A percentile compares a stretch with the other conserved stretches of the same genome.
phyloP scores from a whole-genome alignment of 2,329 filamentous ascomycete genomes.

The Pseudogymnoascus sp. region DNA sequence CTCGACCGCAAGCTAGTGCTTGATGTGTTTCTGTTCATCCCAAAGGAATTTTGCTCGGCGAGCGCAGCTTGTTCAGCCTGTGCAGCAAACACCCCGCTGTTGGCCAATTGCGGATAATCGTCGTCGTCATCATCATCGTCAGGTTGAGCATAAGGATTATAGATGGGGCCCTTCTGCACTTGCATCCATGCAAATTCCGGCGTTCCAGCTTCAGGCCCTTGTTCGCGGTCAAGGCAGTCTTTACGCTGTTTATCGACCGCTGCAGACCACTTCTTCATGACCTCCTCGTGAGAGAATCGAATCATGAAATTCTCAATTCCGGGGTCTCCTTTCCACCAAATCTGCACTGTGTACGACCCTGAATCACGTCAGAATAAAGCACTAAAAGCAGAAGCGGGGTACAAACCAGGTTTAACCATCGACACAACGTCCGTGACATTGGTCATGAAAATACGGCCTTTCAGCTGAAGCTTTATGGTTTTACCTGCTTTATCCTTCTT shows the following conservation, averaged over 20 bases:
- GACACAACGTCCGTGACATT: constrained; percentile 95
- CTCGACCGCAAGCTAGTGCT: constrained; percentile 67
- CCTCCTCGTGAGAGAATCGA: constrained; percentile 83
- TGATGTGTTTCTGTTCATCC: constrained; percentile 60
- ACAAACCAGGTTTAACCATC: constrained; percentile 72
- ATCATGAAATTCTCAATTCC: constrained; percentile 95
- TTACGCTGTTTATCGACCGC: constrained; percentile 72
- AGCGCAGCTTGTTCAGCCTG: constrained; percentile 25
- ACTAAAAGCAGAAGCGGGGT: not conserved
- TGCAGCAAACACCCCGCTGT: constrained; percentile 31
- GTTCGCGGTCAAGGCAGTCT: constrained; percentile 45
- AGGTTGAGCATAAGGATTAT: constrained; percentile 71
- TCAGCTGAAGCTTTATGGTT: constrained; percentile 81
- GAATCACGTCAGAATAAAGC: constrained; percentile 25
- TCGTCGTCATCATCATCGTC: constrained; percentile 57
- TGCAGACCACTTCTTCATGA: constrained; percentile 83
- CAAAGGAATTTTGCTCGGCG: constrained; percentile 38
- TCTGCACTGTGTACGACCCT: constrained; percentile 93
- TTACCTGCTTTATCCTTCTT: constrained; percentile 57
- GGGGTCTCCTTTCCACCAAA: constrained; percentile 97
- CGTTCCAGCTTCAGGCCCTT: constrained; percentile 37
- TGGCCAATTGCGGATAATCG: constrained; percentile 28
- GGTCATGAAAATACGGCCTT: constrained; percentile 97
- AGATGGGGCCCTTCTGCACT: constrained; percentile 54
- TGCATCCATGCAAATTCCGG: constrained; percentile 77